Percentiles rank a stretch among this genome's conserved stretches.
phyloP scores from a whole-genome alignment of 148 eudicot genomes.

The Amaranthus hypochondriacus region DNA sequence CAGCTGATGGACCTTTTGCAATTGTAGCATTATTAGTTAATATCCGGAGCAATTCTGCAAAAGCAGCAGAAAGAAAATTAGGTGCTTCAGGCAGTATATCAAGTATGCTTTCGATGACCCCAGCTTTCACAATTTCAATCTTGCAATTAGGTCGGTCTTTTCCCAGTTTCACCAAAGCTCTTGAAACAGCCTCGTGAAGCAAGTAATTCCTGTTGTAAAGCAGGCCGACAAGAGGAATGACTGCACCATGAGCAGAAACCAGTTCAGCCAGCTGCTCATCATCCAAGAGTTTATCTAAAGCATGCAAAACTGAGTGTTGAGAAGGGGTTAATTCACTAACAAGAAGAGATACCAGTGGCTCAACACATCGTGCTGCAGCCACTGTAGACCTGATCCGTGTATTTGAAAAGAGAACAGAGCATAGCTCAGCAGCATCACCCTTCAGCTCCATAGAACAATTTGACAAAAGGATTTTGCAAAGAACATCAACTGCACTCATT shows the following conservation, averaged over 20 bases:
- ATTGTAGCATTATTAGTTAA: constrained; percentile 90
- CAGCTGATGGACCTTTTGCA: constrained; percentile 90
- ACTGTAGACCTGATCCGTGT: constrained; percentile 81
- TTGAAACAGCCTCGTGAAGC: constrained; percentile 88
- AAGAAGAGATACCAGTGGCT: constrained; percentile 87
- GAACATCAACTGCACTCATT: constrained; percentile 92
- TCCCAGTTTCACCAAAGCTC: constrained; percentile 96
- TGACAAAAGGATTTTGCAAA: constrained; percentile 83
- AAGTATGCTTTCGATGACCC: constrained; percentile 79
- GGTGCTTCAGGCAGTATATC: constrained; percentile 91
- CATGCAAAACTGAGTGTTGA: constrained; percentile 82
- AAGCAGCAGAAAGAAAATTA: constrained; percentile 87
- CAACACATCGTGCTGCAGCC: constrained; percentile 91
- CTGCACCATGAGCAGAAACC: constrained; percentile 91
- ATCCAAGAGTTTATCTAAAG: constrained; percentile 85
- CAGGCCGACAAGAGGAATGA: constrained; percentile 86
- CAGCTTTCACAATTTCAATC: constrained; percentile 97
- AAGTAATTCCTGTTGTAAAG: constrained; percentile 69
- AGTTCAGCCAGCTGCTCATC: constrained; percentile 88
- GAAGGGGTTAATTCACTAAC: constrained; percentile 74
- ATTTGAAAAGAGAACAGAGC: constrained; percentile 84
- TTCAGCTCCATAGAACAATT: constrained; percentile 81
- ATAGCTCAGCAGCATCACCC: constrained; percentile 90
- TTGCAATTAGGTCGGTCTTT: constrained; percentile 95
- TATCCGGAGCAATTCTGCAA: constrained; percentile 87